These are phyloP conservation scores for Phylloporus rhodoxanthus DNA, from an alignment of 768 basidiomycete species.

Conservation along the genomic window DNA sequence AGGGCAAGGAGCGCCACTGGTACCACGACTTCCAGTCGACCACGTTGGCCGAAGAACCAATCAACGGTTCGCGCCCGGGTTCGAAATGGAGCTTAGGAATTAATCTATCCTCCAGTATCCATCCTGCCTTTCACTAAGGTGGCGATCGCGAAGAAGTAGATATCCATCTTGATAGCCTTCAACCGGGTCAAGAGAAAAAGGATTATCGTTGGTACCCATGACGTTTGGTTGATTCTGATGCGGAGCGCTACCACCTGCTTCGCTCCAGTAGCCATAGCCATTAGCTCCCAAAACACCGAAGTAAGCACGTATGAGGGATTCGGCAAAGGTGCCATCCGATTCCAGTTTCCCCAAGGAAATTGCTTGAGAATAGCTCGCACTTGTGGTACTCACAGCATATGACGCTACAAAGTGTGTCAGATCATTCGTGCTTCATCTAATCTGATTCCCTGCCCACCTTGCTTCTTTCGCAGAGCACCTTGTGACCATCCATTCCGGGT, in stretches of 20 bases:
- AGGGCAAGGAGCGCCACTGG: constrained; percentile 40
- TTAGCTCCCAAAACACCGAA: constrained; percentile 35
- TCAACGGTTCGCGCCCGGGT: constrained; percentile 22
- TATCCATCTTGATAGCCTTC: constrained; percentile 31
- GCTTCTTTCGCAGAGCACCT: constrained; percentile 31
- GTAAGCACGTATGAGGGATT: constrained; percentile 31
- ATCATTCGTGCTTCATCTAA: neutral
- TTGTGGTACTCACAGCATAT: constrained; percentile 34
- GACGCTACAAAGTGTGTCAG: constrained; percentile 20
- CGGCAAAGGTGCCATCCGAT: constrained; percentile 35
- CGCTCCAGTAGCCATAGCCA: constrained; percentile 40
- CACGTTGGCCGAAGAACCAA: constrained; percentile 26
- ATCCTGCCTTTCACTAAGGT: constrained; percentile 29
- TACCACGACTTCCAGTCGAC: constrained; percentile 42
- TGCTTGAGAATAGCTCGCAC: constrained; percentile 31
- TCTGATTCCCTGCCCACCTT: constrained; percentile 18
- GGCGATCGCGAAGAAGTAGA: constrained; percentile 10
- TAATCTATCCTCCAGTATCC: constrained; percentile 33
- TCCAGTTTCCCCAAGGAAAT: constrained; percentile 41
- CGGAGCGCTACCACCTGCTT: constrained; percentile 30
- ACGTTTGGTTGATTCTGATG: constrained; percentile 25
- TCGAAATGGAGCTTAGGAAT: constrained; percentile 32
- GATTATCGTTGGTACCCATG: constrained; percentile 1
- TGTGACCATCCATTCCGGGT: constrained; percentile 28
- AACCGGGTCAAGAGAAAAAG: constrained; percentile 5